Evolutionary conservation across 2,329 filamentous ascomycete species (phyloP).

Genomic region (Colletotrichum melonis): DNA sequence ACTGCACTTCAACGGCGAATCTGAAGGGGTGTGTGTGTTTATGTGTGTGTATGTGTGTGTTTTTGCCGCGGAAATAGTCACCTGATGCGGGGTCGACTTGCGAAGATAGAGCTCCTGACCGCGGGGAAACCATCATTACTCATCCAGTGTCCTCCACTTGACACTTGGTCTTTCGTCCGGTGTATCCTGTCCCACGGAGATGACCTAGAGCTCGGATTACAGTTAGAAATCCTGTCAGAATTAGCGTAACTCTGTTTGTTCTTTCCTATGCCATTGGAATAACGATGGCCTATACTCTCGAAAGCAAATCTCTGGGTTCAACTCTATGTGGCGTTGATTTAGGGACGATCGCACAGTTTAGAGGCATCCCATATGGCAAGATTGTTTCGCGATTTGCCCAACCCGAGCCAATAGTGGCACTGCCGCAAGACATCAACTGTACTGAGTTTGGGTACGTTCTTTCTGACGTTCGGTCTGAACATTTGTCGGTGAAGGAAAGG

Average conservation of each 20-base stretch:
- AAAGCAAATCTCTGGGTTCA: slow-evolving; percentile 5
- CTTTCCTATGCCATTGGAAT: not conserved
- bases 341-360: slow-evolving; percentile 1
- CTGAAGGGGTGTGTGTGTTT: not conserved
- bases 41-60: not conserved
- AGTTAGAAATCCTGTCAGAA: not conserved
- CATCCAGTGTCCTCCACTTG: not conserved
- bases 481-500: not conserved
- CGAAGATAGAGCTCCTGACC: not conserved
- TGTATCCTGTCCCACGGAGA: not conserved
- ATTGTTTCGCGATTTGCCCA: slow-evolving; percentile 18
- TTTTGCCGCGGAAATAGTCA: not conserved
- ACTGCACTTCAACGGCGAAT: not conserved
- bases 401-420: not conserved
- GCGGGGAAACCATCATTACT: not conserved
- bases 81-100: not conserved
- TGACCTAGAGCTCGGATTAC: not conserved
- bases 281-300: not conserved
- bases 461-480: not conserved
- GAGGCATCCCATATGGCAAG: slow-evolving; percentile 27
- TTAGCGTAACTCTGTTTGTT: not conserved
- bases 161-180: not conserved
- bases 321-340: slow-evolving; percentile 9
- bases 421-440: slow-evolving; percentile 2
- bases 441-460: slow-evolving; percentile 19